Base-by-base conservation (phyloP, 179 eudicot species). In the Heliamphora pulchella region DNA sequence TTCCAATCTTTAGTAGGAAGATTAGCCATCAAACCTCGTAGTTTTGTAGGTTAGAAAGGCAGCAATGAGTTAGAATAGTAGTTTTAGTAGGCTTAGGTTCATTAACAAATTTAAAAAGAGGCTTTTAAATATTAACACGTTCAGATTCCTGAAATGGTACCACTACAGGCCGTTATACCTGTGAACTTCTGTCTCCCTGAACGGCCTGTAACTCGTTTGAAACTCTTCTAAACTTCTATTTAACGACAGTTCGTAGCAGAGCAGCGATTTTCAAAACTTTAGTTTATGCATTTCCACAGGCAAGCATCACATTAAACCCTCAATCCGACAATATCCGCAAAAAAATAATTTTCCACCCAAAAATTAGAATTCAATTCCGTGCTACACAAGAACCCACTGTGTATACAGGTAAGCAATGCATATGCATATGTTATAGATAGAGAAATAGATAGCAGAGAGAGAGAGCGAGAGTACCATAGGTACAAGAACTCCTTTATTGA, bases 401-500 rank as follows among this genome's bases (percentile, higher is more conserved):
- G 31, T 31, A 10, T 8, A 43, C n/a, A 75, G 8, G 17, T 11
- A 18, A 8, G 14, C 7, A 31, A 63, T 63, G 10, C 31, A 14
- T 13, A 58, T 2, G 17, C 17, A 58, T 15, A 58, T 10, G 62
- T 58, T 48, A 57, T 20, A 5, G 5, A 73, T 18, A 5, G 31
- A 50, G 20, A 57, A n/a, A 58, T 18, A 22, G n/a, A 58, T 5
- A 20, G 0, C 2, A 41, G 15, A 75, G 54, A 44, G 54, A 75
- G 58, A 47, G 13, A 9, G n/a, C 4, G 51, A 66, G 57, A 77
- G 41, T 85, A 94, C 99, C 98, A 94, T 89, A 39, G 98, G 96
- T 76, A 96, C 92, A 78, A 96, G 94, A 75, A 96, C 89, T 48
- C 97, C 98, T 85, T 82, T 89, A 44, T 83, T 84, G 69, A 96